Evolutionary conservation across 306 rosid genomes (phyloP).

Genomic region (Lupinus albus): DNA sequence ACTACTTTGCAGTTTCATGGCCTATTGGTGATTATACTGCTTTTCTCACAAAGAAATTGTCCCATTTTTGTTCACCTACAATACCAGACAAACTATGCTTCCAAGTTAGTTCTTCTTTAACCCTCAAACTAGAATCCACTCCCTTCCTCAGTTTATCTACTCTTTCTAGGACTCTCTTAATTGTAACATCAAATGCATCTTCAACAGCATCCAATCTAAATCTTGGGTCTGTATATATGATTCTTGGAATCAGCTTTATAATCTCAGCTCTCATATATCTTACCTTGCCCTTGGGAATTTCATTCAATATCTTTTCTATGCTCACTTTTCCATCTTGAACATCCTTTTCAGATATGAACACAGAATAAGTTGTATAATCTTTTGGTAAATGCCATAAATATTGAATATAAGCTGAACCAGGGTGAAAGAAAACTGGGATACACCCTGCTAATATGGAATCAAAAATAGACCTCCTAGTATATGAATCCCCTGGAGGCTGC

Average conservation of each 20-base stretch:
- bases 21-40: too few relatives aligned
- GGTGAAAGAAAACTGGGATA: conserved; percentile 76
- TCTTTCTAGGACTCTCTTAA: conserved; percentile 58
- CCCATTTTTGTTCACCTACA: too few relatives aligned
- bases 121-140: conserved; percentile 59
- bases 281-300: conserved; percentile 50
- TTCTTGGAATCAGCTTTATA: conserved; percentile 52
- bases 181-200: conserved; percentile 65
- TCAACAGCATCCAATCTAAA: conserved; percentile 42
- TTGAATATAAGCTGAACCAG: conserved; percentile 69
- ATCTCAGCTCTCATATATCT: conserved; percentile 62
- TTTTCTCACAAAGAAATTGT: too few relatives aligned
- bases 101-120: conserved; percentile 45
- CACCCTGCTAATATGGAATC: conserved; percentile 69
- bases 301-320: conserved; percentile 50
- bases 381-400: conserved; percentile 65
- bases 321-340: conserved; percentile 47
- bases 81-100: too few relatives aligned
- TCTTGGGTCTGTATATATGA: conserved; percentile 58
- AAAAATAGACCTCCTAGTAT: conserved; percentile 68
- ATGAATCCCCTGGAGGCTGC: conserved; percentile 76
- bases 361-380: conserved; percentile 53
- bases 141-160: conserved; percentile 51
- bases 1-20: too few relatives aligned
- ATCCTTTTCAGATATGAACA: conserved; percentile 57